Evolutionary conservation across 495 filamentous ascomycete genomes (phyloP).

Genomic region (Penicillium pancosmium): DNA sequence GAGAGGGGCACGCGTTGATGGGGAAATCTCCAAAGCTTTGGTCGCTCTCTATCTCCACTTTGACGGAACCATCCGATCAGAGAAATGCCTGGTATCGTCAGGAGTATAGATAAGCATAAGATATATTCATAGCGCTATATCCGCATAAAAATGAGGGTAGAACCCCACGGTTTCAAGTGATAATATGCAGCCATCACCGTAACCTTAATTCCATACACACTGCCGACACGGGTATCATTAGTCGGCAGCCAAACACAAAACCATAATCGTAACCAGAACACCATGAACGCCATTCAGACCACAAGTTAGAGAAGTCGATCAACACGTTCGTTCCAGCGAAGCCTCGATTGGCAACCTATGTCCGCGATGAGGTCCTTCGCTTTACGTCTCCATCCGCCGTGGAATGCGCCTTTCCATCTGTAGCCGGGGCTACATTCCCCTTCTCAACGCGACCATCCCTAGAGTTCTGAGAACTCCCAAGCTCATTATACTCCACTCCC

Average conservation of each 20-base stretch:
- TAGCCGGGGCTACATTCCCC: constrained; percentile 17
- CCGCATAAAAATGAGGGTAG: not conserved
- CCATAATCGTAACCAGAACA: not conserved
- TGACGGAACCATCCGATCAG: constrained; percentile 14
- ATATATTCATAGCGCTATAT: constrained; percentile 11
- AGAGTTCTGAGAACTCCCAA: not conserved
- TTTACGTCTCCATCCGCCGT: constrained; percentile 19
- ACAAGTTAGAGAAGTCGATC: not conserved
- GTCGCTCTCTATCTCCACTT: constrained; percentile 11
- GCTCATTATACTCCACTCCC: not conserved
- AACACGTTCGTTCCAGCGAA: not conserved
- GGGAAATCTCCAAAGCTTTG: constrained; percentile 3
- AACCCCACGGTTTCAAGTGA: not conserved
- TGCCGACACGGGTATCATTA: constrained; percentile 5
- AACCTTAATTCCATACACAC: constrained; percentile 3
- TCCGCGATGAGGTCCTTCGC: constrained; percentile 12
- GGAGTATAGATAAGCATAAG: not conserved
- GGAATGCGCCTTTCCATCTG: constrained; percentile 5
- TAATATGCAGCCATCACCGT: not conserved
- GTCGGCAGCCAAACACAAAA: not conserved
- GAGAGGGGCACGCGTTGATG: not conserved
- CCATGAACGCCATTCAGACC: constrained; percentile 12
- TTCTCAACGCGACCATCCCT: not conserved
- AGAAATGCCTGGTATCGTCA: constrained; percentile 5
- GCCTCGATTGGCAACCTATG: constrained; percentile 8